phyloP scores from a whole-genome alignment of 73 alveolate species.

The Tetrahymena thermophila region DNA sequence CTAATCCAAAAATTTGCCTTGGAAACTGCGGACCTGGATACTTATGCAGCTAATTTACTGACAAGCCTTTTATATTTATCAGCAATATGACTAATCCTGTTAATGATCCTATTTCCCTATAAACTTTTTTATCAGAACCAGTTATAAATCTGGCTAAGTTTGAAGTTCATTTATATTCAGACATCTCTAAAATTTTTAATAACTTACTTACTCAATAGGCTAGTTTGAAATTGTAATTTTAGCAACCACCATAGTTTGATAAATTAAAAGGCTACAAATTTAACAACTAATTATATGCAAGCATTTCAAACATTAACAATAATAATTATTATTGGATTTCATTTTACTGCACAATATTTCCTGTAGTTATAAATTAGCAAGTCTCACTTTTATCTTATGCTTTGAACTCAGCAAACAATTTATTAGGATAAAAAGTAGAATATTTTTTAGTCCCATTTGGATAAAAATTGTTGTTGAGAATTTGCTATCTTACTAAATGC shows the following conservation, averaged over 20 bases:
- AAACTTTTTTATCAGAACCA: neutral
- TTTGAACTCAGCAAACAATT: neutral
- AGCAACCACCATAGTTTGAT: neutral
- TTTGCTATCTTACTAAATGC: neutral
- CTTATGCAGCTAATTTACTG: neutral
- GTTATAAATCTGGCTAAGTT: neutral
- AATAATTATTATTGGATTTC: neutral
- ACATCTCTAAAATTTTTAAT: neutral
- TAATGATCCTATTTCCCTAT: neutral
- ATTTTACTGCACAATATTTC: neutral
- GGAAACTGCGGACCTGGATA: neutral
- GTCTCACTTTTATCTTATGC: neutral
- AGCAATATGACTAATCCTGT: neutral
- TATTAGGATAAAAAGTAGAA: neutral
- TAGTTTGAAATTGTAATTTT: neutral
- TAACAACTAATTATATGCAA: neutral
- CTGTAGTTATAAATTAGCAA: neutral
- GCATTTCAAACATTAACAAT: no score
- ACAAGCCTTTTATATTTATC: neutral
- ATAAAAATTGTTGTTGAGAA: neutral
- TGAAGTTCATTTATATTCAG: neutral
- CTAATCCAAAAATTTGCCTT: neutral
- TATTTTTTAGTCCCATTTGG: neutral
- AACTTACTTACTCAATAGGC: neutral
- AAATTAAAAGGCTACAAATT: neutral